phyloP scores from a whole-genome alignment of 306 rosid species.

The Acacia confusa region DNA sequence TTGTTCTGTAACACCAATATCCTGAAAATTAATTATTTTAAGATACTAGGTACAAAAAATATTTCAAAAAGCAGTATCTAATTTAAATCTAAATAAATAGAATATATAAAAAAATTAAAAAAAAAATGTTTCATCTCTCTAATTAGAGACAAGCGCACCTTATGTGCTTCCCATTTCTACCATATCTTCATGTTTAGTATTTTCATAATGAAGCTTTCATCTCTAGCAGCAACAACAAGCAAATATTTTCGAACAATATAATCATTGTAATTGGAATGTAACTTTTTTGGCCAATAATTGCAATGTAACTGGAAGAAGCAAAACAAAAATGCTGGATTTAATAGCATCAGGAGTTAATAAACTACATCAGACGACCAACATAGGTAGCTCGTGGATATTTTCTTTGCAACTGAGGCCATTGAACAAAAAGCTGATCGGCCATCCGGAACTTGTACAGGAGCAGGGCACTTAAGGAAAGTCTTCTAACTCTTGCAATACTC shows the following conservation, averaged over 20 bases:
- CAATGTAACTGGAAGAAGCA: neutral
- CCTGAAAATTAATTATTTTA: too few species aligned
- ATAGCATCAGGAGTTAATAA: conserved; percentile 13
- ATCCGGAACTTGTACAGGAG: conserved; percentile 76
- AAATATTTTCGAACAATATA: neutral
- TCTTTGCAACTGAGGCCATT: conserved; percentile 13
- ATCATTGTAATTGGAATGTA: neutral
- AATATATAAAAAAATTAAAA: too few species aligned
- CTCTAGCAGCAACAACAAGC: neutral
- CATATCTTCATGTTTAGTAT: neutral
- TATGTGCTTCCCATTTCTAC: too few species aligned
- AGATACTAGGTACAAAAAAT: too few species aligned
- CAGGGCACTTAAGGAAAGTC: conserved; percentile 85
- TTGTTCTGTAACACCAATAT: too few species aligned
- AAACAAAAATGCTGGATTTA: neutral
- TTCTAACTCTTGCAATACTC: conserved; percentile 95
- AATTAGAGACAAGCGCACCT: too few species aligned
- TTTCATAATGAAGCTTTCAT: neutral
- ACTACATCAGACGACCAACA: conserved; percentile 89
- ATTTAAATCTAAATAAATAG: too few species aligned
- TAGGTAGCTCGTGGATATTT: conserved; percentile 6
- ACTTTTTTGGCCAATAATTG: neutral
- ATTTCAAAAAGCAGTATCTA: too few species aligned
- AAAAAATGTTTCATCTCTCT: too few species aligned
- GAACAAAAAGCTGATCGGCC: conserved; percentile 90